Evolutionary conservation across 441 rosid genomes (phyloP), one percentile per base, ranked within the genome.

Genomic region (Eutrema salsugineum): DNA sequence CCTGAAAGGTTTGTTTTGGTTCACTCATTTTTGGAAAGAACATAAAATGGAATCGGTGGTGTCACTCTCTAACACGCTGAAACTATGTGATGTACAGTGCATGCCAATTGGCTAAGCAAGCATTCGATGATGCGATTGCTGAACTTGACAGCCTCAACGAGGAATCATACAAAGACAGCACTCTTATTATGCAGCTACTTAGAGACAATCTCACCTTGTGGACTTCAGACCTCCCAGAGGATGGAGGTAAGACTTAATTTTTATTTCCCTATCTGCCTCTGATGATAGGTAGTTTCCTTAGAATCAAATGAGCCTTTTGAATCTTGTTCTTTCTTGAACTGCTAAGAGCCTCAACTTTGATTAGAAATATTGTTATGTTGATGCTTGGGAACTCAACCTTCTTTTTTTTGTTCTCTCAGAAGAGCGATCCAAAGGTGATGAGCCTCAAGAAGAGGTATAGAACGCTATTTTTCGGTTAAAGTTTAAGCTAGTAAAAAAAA

Each of bases 111-210:
- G 96, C 97, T 60, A 87, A 89, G 77, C 88, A 89, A 84, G 94
- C 97, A 66, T 91, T 89, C 83, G 97, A 91, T 70, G 91, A 86
- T 77, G 97, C 95, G 49, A 91, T 89, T 39, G 87, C 91, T 6
- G 97, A 91, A 78, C 89, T 91, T 44, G 95, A 91, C 77, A 91
- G 88, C 79, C 90, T 91, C 43, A 87, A 86, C 65, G 97, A 88
- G 80, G 97, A 91, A 16, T 88, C 94, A 14, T 88, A 91, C 86
- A 91, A 88, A 82, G 97, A 91, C 79, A 88, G 94, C 67, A 91
- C 94, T 50, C 92, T 88, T 44, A 88, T 91, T 44, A 88, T 91
- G 97, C 97, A 91, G 70, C 93, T 88, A 73, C 88, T 91, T 38
- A 83, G 97, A 86, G 97, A 91, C 79, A 91, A 88, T 79, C 94